These are phyloP conservation scores for Paramecium octaurelia DNA, from an alignment of 73 alveolate species.

Conservation along the genomic window DNA sequence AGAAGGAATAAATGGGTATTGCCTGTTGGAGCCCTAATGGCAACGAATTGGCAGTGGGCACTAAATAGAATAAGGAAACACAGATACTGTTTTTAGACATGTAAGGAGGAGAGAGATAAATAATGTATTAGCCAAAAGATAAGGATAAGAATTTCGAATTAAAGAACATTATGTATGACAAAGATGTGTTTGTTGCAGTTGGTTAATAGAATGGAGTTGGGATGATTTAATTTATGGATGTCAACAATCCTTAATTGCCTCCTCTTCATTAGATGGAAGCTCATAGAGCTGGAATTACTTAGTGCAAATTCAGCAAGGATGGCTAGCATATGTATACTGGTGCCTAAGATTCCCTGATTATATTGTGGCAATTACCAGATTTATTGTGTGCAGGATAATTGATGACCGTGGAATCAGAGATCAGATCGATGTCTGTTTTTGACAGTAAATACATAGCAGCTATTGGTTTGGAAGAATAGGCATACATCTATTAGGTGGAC, in stretches of 20 bases:
- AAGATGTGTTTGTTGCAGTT: conserved; percentile 24
- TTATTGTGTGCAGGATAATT: not conserved
- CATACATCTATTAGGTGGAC: conserved; percentile 10
- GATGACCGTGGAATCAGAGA: not conserved
- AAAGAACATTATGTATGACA: not conserved
- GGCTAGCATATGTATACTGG: conserved; percentile 29
- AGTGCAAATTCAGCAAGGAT: not conserved
- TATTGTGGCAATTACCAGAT: conserved; percentile 31
- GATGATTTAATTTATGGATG: conserved; percentile 3
- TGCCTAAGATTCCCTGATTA: not conserved
- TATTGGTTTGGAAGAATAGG: conserved; percentile 1
- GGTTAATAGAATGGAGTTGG: conserved; percentile 39
- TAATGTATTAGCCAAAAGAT: not conserved
- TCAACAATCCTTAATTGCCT: not conserved
- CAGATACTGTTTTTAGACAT: not conserved
- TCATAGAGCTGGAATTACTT: conserved; percentile 5
- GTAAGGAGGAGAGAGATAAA: conserved; percentile 25
- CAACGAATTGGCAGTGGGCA: conserved; percentile 26
- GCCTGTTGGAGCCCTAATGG: conserved; percentile 47
- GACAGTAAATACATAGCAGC: conserved; percentile 30
- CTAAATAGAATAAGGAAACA: not conserved
- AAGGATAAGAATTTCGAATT: conserved; percentile 38
- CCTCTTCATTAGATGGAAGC: conserved; percentile 21
- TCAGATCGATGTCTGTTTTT: not conserved
- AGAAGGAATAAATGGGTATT: not conserved